Evolutionary conservation across 345 rosid species (phyloP).

Genomic region (Lagerstroemia speciosa): DNA sequence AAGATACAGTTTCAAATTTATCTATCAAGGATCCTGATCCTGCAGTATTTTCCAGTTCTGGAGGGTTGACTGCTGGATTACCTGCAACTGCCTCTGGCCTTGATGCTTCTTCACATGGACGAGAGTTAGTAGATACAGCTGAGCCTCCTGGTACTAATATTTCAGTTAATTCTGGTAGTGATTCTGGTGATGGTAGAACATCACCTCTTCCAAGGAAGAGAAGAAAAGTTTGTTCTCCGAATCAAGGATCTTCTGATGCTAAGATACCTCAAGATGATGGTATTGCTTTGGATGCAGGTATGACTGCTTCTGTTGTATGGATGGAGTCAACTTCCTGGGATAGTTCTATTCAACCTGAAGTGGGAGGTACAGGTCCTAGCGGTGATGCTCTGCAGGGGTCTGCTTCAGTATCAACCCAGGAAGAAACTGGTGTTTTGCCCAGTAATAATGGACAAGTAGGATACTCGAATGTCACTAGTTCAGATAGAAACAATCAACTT

Average conservation of each 20-base stretch:
- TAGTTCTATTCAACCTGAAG: constrained; percentile 15
- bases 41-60: constrained; percentile 14
- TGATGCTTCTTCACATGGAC: constrained; percentile 12
- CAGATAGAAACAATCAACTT: constrained; percentile 15
- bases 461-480: constrained; percentile 22
- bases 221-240: constrained; percentile 22
- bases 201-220: constrained; percentile 24
- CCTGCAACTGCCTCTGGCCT: constrained; percentile 13
- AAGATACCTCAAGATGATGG: constrained; percentile 17
- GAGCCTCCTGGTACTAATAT: constrained; percentile 18
- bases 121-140: constrained; percentile 16
- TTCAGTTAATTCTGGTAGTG: constrained; percentile 17
- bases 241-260: constrained; percentile 22
- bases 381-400: constrained; percentile 13
- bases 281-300: constrained; percentile 18
- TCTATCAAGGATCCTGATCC: constrained; percentile 23
- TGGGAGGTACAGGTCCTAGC: constrained; percentile 16
- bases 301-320: constrained; percentile 17
- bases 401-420: constrained; percentile 18
- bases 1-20: constrained; percentile 29
- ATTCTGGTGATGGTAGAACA: constrained; percentile 15
- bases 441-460: constrained; percentile 20
- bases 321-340: constrained; percentile 14
- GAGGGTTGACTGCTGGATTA: constrained; percentile 14
- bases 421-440: constrained; percentile 16